Conservation (phyloP, 139 green algal genomes). For the Coelastrella sp. region DNA sequence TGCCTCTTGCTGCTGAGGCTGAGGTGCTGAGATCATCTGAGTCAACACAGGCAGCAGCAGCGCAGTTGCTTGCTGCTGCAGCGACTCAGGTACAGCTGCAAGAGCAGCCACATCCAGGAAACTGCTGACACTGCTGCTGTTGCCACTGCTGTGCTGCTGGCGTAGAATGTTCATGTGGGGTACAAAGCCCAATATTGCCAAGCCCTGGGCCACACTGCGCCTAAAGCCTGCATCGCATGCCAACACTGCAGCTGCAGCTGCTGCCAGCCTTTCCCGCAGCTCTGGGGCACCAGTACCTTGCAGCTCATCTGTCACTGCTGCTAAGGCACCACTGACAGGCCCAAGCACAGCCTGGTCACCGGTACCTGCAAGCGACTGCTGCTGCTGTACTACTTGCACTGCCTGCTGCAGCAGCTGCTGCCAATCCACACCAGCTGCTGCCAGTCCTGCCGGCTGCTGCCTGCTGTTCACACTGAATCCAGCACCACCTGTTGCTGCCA, state of each 20-base stretch:
- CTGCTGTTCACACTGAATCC: constrained; percentile 47
- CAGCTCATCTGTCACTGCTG: constrained; percentile 24
- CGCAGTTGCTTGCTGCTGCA: constrained; percentile 45
- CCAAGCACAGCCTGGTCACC: neutral
- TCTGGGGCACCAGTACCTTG: constrained; percentile 2
- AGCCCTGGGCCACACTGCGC: constrained; percentile 55
- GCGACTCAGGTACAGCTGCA: constrained; percentile 22
- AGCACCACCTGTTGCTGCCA: constrained; percentile 46
- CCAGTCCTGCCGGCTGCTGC: constrained; percentile 48
- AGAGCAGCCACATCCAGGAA: neutral
- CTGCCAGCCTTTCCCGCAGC: constrained; percentile 44
- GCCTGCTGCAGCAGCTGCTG: constrained; percentile 46
- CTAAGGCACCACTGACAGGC: neutral
- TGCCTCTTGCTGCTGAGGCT: constrained; percentile 42
- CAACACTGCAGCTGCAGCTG: constrained; percentile 59
- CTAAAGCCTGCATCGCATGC: constrained; percentile 57
- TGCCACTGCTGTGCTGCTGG: constrained; percentile 14
- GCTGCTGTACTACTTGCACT: constrained; percentile 20
- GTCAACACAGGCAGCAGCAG: constrained; percentile 28
- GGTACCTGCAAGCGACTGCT: neutral
- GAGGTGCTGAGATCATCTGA: constrained; percentile 23
- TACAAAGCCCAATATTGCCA: constrained; percentile 59
- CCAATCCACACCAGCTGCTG: constrained; percentile 51
- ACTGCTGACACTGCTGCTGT: neutral
- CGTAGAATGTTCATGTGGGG: constrained; percentile 44